Evolutionary conservation across 257 asterid genomes (phyloP), one percentile per base, ranked within the genome.

Genomic region (Solanum chilense): DNA sequence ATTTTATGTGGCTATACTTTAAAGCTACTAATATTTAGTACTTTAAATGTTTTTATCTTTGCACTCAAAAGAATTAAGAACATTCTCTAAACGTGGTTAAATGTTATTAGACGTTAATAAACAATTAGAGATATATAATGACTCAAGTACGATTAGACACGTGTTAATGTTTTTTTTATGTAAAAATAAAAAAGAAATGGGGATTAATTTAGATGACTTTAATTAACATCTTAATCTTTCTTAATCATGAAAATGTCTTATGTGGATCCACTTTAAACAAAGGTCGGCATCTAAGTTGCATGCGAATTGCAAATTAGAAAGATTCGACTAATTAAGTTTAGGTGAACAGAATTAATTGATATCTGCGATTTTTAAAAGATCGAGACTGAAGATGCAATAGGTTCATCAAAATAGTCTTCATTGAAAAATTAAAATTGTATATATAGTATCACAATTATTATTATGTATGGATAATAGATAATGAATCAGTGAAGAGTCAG

Each of bases 241-340:
- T 7, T 27, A 18, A 44, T 78, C 20, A 85, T 82, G 33, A 44
- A 23, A 42, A 21, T 83, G 85, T 81, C 86, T 69, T 69, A 69
- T 18, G n/a, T 70, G 42, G 42, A 80, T 73, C 69, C 49, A 75
- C 47, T 45, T 71, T 88, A 81, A 83, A 82, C 60, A 3, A 21
- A 15, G 73, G 85, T 82, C 52, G 37, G 87, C 71, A 58, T 1
- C 62, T 52, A 52, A 52, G 11, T 83, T 83, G 92, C 93, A 91
- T 64, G 87, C 92, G 90, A 69, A 82, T 77, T 44, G 85, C 62
- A 52, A 52, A 52, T 52, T 52, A 16, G 11, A 56, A 56, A 56
- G 66, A 56, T 18, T 56, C 66, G 2, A 12, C 25, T 20, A 56
- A 56, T 56, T 69, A 70, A 29, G 1, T 31, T 3, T 70, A 0